phyloP scores from a whole-genome alignment of 257 asterid genomes.

The Solanum verrucosum region DNA sequence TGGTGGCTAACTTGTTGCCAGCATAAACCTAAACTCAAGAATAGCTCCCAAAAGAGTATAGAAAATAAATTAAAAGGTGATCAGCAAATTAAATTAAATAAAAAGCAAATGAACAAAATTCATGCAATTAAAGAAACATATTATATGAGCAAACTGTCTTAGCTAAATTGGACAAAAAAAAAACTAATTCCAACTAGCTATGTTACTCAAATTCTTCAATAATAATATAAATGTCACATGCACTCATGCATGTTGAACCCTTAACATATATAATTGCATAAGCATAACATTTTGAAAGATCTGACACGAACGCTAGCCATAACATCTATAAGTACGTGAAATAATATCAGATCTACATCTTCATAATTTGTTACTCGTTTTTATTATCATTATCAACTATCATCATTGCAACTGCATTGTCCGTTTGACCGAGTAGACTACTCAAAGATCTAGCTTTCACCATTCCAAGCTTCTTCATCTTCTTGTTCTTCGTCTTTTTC shows the following conservation, averaged over 20 bases:
- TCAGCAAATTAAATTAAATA: too few species aligned
- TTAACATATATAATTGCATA: neutral
- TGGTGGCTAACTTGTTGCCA: neutral
- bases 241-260: neutral
- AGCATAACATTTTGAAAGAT: neutral
- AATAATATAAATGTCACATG: neutral
- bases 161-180: neutral
- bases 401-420: neutral
- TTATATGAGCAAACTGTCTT: neutral
- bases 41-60: neutral
- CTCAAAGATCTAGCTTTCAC: constrained; percentile 68
- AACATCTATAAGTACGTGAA: neutral
- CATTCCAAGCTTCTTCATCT: constrained; percentile 39
- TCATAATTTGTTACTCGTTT: neutral
- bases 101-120: neutral
- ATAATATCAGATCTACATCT: neutral
- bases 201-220: neutral
- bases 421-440: constrained; percentile 43
- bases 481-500: constrained; percentile 18
- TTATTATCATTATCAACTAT: neutral
- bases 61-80: neutral
- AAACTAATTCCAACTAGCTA: neutral
- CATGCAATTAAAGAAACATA: neutral
- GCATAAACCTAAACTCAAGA: neutral
- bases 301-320: neutral